Conservation (phyloP, 306 rosid species). For the Begonia masoniana region DNA sequence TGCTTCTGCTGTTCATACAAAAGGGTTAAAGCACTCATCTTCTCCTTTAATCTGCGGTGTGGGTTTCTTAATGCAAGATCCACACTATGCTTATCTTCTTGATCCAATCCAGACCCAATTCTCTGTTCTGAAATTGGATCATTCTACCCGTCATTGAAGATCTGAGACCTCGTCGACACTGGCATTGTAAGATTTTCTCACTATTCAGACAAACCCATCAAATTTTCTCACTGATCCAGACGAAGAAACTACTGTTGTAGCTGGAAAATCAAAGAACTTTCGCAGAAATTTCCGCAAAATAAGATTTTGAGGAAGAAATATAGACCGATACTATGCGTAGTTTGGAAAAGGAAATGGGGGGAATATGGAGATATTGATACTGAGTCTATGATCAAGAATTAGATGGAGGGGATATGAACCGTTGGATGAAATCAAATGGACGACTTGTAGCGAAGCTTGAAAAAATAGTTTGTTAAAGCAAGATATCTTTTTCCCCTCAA, state of each 20-base stretch:
- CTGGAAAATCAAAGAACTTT: conserved; percentile 3
- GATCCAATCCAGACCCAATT: conserved; percentile 17
- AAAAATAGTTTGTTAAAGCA: conserved; percentile 10
- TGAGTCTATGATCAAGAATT: conserved; percentile 11
- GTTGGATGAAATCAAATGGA: conserved; percentile 24
- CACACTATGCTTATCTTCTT: conserved; percentile 13
- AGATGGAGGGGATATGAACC: conserved; percentile 20
- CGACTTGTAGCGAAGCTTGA: conserved; percentile 14
- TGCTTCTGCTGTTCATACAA: conserved; percentile 85
- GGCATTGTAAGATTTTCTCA: conserved; percentile 42
- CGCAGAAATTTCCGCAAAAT: not conserved
- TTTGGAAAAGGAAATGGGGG: conserved; percentile 10
- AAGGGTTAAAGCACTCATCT: conserved; percentile 67
- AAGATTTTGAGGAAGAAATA: not conserved
- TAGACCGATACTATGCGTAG: not conserved
- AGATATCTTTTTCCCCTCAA: too few species aligned
- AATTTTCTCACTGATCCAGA: conserved; percentile 15
- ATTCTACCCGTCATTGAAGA: conserved; percentile 13
- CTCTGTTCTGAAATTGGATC: conserved; percentile 19
- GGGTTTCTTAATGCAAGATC: conserved; percentile 42
- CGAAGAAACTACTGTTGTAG: conserved; percentile 1
- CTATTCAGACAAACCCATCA: conserved; percentile 30
- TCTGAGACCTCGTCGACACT: conserved; percentile 78
- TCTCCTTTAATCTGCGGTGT: conserved; percentile 83
- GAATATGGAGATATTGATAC: conserved; percentile 4